These are phyloP conservation scores for Syncephalis plumigaleata DNA, from an alignment of 371 early-diverging fungal genomes.

Conservation along the genomic window DNA sequence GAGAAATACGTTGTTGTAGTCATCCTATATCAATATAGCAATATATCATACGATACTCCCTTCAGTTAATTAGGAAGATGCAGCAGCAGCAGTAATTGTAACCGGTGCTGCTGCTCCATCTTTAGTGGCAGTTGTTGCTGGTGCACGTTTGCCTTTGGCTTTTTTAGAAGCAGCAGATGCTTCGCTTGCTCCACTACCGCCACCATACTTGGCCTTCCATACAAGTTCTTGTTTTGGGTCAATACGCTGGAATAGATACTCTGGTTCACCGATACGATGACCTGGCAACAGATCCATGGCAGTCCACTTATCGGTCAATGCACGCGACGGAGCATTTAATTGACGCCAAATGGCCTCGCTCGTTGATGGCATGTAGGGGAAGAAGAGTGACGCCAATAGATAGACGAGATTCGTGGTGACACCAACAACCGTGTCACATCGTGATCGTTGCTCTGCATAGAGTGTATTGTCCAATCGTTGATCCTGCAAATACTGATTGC, in stretches of 20 bases:
- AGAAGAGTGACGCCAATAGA: constrained; percentile 68
- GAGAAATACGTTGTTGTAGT: too few relatives aligned
- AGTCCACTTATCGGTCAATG: constrained; percentile 55
- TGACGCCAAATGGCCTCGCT: constrained; percentile 59
- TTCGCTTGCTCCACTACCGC: constrained; percentile 10
- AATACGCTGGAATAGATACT: constrained; percentile 78
- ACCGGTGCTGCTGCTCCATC: not conserved
- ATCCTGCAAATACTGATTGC: constrained; percentile 93
- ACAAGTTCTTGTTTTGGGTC: constrained; percentile 62
- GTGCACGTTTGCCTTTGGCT: not conserved
- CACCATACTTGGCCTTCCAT: constrained; percentile 51
- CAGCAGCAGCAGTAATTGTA: not conserved
- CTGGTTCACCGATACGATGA: constrained; percentile 73
- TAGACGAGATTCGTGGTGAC: constrained; percentile 75
- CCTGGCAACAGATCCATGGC: constrained; percentile 51
- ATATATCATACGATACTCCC: too few relatives aligned
- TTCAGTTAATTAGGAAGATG: too few relatives aligned
- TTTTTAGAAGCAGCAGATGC: too few relatives aligned
- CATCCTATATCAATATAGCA: too few relatives aligned
- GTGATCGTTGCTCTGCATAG: constrained; percentile 49
- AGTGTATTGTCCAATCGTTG: constrained; percentile 77
- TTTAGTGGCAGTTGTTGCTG: not conserved
- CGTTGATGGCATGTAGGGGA: constrained; percentile 92
- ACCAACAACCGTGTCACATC: constrained; percentile 77
- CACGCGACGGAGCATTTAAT: constrained; percentile 60